phyloP scores from a whole-genome alignment of 2,329 filamentous ascomycete genomes.

The Incumbomyces delicatus region DNA sequence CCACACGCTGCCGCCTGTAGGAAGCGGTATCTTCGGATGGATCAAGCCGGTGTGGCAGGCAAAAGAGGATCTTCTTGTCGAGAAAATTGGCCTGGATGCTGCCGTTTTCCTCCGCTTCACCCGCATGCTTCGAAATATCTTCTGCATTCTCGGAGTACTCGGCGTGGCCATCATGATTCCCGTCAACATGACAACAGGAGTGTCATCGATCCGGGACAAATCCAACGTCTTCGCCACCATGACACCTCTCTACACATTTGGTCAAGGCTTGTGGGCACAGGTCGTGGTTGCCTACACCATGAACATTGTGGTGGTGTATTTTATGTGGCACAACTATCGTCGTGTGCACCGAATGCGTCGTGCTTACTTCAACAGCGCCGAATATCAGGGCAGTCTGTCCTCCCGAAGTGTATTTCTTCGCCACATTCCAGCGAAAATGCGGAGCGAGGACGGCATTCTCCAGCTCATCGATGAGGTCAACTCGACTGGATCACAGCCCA shows the following conservation, averaged over 20 bases:
- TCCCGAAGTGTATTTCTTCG: slow-evolving; percentile 61
- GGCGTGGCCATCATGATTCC: slow-evolving; percentile 73
- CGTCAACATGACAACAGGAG: slow-evolving; percentile 55
- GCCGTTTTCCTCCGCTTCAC: slow-evolving; percentile 81
- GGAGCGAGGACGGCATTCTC: slow-evolving; percentile 78
- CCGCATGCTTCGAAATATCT: slow-evolving; percentile 87
- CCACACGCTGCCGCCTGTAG: slow-evolving; percentile 77
- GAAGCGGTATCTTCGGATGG: slow-evolving; percentile 84
- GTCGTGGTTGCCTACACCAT: slow-evolving; percentile 54
- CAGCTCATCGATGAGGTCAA: slow-evolving; percentile 72
- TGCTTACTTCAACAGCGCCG: slow-evolving; percentile 70
- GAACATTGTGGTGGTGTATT: slow-evolving; percentile 64
- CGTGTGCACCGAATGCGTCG: slow-evolving; percentile 62
- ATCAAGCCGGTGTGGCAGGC: slow-evolving; percentile 66
- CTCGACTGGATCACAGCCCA: slow-evolving; percentile 66
- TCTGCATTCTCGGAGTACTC: slow-evolving; percentile 60
- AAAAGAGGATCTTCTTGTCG: slow-evolving; percentile 64
- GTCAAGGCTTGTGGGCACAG: slow-evolving; percentile 47
- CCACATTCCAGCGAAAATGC: slow-evolving; percentile 67
- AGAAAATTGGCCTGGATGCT: slow-evolving; percentile 83
- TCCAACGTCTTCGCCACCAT: slow-evolving; percentile 31
- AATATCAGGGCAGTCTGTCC: slow-evolving; percentile 82
- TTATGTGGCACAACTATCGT: slow-evolving; percentile 85
- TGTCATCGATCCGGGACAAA: slow-evolving; percentile 22
- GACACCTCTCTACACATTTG: slow-evolving; percentile 43